Conservation (phyloP, 805 yeast species). For the Candida nitratophila region DNA sequence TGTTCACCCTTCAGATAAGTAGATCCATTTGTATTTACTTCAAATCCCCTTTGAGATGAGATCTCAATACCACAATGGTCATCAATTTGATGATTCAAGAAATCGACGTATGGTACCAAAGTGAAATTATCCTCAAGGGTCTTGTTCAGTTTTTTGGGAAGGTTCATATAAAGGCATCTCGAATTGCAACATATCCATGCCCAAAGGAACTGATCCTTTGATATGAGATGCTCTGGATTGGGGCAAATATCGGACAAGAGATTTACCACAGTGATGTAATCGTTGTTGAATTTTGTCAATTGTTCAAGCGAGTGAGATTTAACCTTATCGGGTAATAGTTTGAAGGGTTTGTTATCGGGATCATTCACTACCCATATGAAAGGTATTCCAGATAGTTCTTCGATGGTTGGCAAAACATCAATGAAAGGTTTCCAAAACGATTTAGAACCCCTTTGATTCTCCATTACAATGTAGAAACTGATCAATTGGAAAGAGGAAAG, state of each 20-base stretch:
- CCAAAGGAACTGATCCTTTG: slow-evolving; percentile 39
- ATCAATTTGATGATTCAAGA: slow-evolving; percentile 61
- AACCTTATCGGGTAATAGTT: slow-evolving; percentile 39
- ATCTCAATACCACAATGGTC: slow-evolving; percentile 48
- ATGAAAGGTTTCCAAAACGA: slow-evolving; percentile 70
- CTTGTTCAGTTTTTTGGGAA: slow-evolving; percentile 37
- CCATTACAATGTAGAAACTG: slow-evolving; percentile 42
- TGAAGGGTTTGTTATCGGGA: slow-evolving; percentile 21
- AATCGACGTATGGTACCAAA: slow-evolving; percentile 87
- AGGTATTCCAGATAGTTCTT: slow-evolving; percentile 54
- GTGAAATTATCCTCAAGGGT: slow-evolving; percentile 64
- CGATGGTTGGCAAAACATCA: slow-evolving; percentile 49
- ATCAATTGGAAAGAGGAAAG: slow-evolving; percentile 57
- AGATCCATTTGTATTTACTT: slow-evolving; percentile 33
- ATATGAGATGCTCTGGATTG: slow-evolving; percentile 3
- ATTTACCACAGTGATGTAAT: slow-evolving; percentile 31
- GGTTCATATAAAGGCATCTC: slow-evolving; percentile 76
- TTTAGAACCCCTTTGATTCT: slow-evolving; percentile 26
- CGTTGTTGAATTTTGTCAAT: slow-evolving; percentile 33
- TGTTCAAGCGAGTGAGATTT: slow-evolving; percentile 35
- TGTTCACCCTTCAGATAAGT: slow-evolving; percentile 41
- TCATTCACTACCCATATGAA: slow-evolving; percentile 46
- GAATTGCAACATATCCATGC: slow-evolving; percentile 88
- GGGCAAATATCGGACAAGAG: slow-evolving; percentile 12
- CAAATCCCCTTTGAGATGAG: slow-evolving; percentile 39